Evolutionary conservation across 176 grass and related monocot species (phyloP).

Genomic region (Eleusine indica): DNA sequence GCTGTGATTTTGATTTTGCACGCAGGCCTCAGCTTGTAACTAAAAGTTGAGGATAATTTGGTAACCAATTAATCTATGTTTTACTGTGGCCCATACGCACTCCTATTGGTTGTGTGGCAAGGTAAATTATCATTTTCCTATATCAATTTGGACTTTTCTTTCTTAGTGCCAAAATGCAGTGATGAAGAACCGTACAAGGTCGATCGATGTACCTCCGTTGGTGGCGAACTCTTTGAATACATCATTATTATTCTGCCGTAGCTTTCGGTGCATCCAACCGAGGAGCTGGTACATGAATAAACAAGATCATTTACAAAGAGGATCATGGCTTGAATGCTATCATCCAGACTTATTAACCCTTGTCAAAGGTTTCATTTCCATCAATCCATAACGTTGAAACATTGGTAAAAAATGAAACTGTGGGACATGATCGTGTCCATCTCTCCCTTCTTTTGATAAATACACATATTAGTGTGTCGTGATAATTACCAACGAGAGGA

Average conservation of each 20-base stretch:
- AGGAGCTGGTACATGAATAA: constrained; percentile 56
- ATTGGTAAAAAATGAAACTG: background rate
- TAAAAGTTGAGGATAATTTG: background rate
- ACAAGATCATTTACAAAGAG: background rate
- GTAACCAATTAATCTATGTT: background rate
- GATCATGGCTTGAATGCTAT: background rate
- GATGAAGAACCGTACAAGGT: background rate
- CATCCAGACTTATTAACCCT: background rate
- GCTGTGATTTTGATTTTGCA: no score
- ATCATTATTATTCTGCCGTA: constrained; percentile 75
- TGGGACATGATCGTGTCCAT: background rate
- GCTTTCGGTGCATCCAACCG: constrained; percentile 95
- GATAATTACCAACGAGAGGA: background rate
- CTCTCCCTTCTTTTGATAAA: background rate
- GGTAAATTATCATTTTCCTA: background rate
- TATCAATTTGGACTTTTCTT: background rate
- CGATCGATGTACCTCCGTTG: constrained; percentile 48
- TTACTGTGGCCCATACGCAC: background rate
- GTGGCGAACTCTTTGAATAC: constrained; percentile 66
- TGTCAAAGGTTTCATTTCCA: background rate
- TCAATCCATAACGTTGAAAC: background rate
- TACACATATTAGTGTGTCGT: background rate
- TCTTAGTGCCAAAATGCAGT: background rate
- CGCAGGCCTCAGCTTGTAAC: no score
- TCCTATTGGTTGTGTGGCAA: background rate